These are phyloP conservation scores for Phytophthora fragariae DNA, from an alignment of 352 stramenopile genomes.

Conservation along the genomic window DNA sequence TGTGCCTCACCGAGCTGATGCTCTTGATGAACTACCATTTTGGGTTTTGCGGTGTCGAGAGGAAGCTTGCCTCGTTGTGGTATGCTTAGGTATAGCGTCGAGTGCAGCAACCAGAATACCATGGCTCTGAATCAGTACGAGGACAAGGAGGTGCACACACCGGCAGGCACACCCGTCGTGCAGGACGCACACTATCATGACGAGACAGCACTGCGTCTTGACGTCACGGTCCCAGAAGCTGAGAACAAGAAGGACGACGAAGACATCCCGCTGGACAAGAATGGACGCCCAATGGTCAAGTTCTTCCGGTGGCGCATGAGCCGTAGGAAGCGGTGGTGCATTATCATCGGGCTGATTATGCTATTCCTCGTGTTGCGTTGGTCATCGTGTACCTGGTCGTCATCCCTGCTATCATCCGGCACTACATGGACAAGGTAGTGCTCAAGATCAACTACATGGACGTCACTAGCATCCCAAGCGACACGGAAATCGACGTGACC, in stretches of 20 bases:
- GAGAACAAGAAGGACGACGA: not conserved
- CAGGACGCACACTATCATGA: conserved; percentile 1
- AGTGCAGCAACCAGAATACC: not conserved
- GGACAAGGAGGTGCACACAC: not conserved
- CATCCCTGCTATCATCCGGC: conserved; percentile 1
- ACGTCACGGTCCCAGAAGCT: not conserved
- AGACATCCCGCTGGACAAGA: conserved; percentile 5
- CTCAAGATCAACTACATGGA: conserved; percentile 1
- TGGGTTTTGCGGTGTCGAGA: not conserved
- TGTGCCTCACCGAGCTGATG: not conserved
- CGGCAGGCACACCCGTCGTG: not conserved
- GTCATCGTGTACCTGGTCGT: not conserved
- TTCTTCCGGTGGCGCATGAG: conserved; percentile 1
- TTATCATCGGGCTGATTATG: conserved; percentile 1
- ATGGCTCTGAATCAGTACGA: conserved; percentile 8
- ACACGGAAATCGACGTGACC: conserved; percentile 2
- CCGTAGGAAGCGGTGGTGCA: not conserved
- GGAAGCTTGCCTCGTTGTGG: not conserved
- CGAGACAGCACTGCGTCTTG: conserved; percentile 1
- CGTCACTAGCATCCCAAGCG: not conserved
- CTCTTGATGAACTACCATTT: not conserved
- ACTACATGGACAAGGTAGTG: conserved; percentile 5
- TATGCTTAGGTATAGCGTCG: not conserved
- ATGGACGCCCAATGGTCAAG: not conserved
- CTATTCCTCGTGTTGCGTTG: not conserved